A percentile compares a stretch with the other conserved stretches of the same genome.
These are phyloP conservation scores for Ceratocystis variospora DNA, from an alignment of 2,329 filamentous ascomycete genomes.

Conservation along the genomic window DNA sequence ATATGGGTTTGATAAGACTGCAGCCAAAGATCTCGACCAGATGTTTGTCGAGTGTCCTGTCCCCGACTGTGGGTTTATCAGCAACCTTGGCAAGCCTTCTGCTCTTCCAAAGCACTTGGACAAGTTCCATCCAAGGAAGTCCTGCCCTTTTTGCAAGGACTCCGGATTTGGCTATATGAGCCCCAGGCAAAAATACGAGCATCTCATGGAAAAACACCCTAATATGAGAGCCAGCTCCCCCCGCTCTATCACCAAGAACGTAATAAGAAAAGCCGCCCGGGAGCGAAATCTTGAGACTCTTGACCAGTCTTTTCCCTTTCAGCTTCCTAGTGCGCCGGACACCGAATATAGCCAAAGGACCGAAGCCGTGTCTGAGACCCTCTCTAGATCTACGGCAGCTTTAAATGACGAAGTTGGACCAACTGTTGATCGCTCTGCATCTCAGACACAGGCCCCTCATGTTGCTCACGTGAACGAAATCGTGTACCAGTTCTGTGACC, in stretches of 20 bases:
- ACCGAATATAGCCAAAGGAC: background rate
- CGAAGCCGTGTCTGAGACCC: background rate
- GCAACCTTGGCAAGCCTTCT: background rate
- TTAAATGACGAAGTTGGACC: background rate
- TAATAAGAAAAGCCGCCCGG: background rate
- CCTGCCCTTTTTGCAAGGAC: slow-evolving; percentile 9
- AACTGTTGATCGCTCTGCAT: slow-evolving; percentile 4
- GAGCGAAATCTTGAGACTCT: background rate
- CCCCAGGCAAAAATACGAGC: background rate
- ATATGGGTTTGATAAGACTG: background rate
- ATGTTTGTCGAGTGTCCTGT: slow-evolving; percentile 13
- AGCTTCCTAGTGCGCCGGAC: background rate
- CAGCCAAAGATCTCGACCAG: background rate
- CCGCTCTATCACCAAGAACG: background rate
- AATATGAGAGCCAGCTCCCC: background rate
- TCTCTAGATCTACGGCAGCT: background rate
- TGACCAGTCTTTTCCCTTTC: background rate
- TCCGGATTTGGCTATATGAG: slow-evolving; percentile 7
- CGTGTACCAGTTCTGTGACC: slow-evolving; percentile 22
- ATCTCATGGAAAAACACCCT: slow-evolving; percentile 2
- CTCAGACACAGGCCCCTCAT: background rate
- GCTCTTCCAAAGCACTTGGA: slow-evolving; percentile 11
- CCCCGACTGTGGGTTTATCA: slow-evolving; percentile 12
- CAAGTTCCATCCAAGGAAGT: slow-evolving; percentile 2
- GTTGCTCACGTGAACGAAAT: slow-evolving; percentile 18